These are phyloP conservation scores for Bacterosira constricta DNA, from an alignment of 108 stramenopile genomes.

Conservation along the genomic window DNA sequence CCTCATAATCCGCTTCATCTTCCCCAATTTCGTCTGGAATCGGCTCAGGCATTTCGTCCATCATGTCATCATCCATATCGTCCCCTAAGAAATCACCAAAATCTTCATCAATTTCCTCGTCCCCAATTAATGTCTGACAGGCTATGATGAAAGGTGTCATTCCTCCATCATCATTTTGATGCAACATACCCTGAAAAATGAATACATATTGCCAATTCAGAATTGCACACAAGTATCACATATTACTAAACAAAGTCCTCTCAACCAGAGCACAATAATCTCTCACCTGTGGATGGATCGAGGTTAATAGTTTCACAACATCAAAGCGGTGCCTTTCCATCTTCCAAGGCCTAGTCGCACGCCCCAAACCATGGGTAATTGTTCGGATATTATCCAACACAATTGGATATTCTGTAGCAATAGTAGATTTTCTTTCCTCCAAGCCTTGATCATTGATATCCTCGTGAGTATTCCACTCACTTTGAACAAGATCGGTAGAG, in stretches of 20 bases:
- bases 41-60: neutral
- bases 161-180: too few species aligned
- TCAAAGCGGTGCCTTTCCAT: constrained; percentile 3
- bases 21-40: neutral
- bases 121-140: constrained; percentile 12
- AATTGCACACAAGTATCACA: too few species aligned
- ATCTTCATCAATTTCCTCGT: constrained; percentile 5
- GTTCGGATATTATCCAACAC: neutral
- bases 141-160: constrained; percentile 19
- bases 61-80: neutral
- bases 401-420: neutral
- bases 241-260: too few species aligned
- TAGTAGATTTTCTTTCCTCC: neutral
- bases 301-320: neutral
- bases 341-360: constrained; percentile 15
- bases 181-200: too few species aligned
- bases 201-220: too few species aligned
- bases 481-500: neutral
- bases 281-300: neutral
- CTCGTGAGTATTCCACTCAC: neutral
- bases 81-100: neutral
- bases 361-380: neutral
- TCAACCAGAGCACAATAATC: too few species aligned
- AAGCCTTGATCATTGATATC: too few species aligned
- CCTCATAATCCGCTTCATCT: constrained; percentile 2